Evolutionary conservation across 306 rosid species (phyloP).

Genomic region (Hylodesmum podocarpum): DNA sequence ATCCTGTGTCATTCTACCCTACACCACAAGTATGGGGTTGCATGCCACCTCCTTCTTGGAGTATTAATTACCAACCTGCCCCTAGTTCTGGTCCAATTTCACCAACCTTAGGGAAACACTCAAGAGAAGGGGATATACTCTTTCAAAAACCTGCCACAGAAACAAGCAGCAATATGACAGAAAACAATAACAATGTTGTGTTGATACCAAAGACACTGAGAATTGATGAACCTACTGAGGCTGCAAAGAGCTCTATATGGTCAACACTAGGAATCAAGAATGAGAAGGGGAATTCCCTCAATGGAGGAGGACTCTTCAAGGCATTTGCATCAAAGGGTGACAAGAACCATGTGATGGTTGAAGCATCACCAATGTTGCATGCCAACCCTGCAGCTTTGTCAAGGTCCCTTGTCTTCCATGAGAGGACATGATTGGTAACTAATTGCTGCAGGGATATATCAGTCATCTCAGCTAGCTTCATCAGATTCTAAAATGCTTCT

Average conservation of each 20-base stretch:
- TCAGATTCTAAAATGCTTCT: neutral
- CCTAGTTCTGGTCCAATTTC: constrained; percentile 37
- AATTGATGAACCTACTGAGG: constrained; percentile 68
- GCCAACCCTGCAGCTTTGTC: constrained; percentile 88
- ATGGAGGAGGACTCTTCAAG: constrained; percentile 51
- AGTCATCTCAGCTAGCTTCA: neutral
- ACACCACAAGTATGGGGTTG: constrained; percentile 63
- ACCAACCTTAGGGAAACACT: constrained; percentile 63
- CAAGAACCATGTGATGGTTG: constrained; percentile 34
- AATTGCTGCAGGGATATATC: no score
- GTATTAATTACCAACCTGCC: constrained; percentile 30
- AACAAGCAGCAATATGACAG: constrained; percentile 25
- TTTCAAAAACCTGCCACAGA: constrained; percentile 30
- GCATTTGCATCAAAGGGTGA: constrained; percentile 54
- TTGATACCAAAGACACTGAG: constrained; percentile 67
- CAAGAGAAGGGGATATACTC: constrained; percentile 54
- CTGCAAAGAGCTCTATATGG: constrained; percentile 67
- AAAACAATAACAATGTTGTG: constrained; percentile 13
- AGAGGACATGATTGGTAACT: constrained; percentile 51
- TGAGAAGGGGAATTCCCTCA: constrained; percentile 46
- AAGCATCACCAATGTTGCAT: constrained; percentile 57
- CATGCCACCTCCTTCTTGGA: constrained; percentile 55
- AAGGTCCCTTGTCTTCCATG: constrained; percentile 67
- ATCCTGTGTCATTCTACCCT: constrained; percentile 59
- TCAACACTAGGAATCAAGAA: constrained; percentile 65